phyloP scores from a whole-genome alignment of 257 asterid genomes.

The Solanum pennellii region DNA sequence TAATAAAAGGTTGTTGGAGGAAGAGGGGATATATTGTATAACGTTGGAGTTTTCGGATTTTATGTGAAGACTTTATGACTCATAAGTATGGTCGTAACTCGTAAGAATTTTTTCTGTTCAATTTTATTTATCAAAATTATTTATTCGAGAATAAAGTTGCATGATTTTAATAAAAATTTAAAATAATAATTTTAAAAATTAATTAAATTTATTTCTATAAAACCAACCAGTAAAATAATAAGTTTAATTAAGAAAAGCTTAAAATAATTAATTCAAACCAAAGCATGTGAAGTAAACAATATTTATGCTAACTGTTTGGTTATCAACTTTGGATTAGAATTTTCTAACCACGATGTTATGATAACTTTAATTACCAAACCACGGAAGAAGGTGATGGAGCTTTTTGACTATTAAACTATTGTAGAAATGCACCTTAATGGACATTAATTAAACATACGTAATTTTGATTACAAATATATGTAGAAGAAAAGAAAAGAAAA shows the following conservation, averaged over 20 bases:
- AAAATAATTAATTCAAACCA: background rate
- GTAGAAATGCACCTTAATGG: background rate
- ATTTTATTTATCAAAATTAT: background rate
- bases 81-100: background rate
- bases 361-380: background rate
- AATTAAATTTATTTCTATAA: too few relatives aligned
- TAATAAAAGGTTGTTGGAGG: background rate
- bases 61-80: background rate
- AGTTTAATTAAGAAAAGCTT: background rate
- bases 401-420: background rate
- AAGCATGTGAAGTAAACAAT: background rate
- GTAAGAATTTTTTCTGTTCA: background rate
- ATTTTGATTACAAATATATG: background rate
- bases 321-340: background rate
- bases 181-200: too few relatives aligned
- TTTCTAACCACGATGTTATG: background rate
- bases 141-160: too few relatives aligned
- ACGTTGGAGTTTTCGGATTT: background rate
- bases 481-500: background rate
- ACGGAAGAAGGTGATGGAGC: background rate
- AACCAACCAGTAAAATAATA: accelerated
- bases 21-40: background rate
- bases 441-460: background rate
- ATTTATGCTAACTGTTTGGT: background rate
- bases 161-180: background rate